These are phyloP conservation scores for Penicillium bovifimosum DNA, from an alignment of 495 filamentous ascomycete genomes.

Conservation along the genomic window DNA sequence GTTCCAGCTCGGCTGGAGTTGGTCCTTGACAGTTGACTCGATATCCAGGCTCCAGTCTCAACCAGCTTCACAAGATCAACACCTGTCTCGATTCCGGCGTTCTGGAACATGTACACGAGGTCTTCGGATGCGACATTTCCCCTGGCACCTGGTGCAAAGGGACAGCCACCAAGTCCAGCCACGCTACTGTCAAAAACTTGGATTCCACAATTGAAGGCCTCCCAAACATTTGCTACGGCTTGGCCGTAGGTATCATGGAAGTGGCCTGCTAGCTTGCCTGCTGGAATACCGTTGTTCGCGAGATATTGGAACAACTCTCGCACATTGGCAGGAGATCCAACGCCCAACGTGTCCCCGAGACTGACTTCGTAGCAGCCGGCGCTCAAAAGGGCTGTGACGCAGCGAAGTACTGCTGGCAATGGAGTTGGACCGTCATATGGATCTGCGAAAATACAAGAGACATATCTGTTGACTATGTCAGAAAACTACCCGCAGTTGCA, in stretches of 20 bases:
- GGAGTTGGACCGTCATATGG: constrained; percentile 35
- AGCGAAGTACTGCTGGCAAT: constrained; percentile 28
- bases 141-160: constrained; percentile 43
- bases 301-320: constrained; percentile 27
- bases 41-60: constrained; percentile 38
- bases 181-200: constrained; percentile 42
- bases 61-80: constrained; percentile 31
- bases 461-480: constrained; percentile 25
- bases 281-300: constrained; percentile 19
- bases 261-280: constrained; percentile 34
- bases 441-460: constrained; percentile 42
- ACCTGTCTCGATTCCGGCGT: constrained; percentile 34
- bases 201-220: constrained; percentile 36
- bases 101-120: constrained; percentile 38
- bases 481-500: background rate
- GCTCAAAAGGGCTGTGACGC: constrained; percentile 27
- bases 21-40: constrained; percentile 17
- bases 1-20: constrained; percentile 31
- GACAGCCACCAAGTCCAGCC: constrained; percentile 42
- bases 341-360: constrained; percentile 40
- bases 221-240: constrained; percentile 39
- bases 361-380: constrained; percentile 43
- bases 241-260: constrained; percentile 46
- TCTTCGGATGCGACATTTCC: constrained; percentile 43
- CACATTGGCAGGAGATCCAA: constrained; percentile 31